Evolutionary conservation across 2,329 filamentous ascomycete genomes (phyloP).

Genomic region (Fonsecaea multimorphosa): DNA sequence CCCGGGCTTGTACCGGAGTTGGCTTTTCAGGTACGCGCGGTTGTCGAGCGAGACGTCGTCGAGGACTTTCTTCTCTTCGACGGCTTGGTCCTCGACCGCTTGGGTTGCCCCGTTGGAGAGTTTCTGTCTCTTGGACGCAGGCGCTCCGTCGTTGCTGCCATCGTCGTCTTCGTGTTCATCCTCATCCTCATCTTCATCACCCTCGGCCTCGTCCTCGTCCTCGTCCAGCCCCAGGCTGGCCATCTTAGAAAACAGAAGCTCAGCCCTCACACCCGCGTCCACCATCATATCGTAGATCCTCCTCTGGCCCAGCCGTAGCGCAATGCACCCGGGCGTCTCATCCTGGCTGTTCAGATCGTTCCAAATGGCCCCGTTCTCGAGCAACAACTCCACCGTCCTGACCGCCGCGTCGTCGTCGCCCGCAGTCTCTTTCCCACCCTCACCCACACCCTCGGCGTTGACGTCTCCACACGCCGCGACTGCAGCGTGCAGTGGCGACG

Average conservation of each 20-base stretch:
- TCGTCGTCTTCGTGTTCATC: neutral
- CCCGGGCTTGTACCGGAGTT: constrained; percentile 15
- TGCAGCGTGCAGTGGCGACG: constrained; percentile 16
- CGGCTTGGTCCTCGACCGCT: neutral
- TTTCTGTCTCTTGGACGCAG: constrained; percentile 8
- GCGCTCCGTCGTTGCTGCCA: neutral
- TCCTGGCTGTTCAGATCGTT: constrained; percentile 16
- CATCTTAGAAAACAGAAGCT: constrained; percentile 18
- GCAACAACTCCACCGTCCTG: constrained; percentile 11
- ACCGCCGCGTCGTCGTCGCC: constrained; percentile 2
- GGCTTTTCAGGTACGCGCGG: constrained; percentile 12
- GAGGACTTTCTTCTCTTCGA: constrained; percentile 11
- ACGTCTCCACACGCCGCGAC: constrained; percentile 5
- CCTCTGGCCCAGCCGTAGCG: constrained; percentile 6
- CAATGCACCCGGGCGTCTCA: constrained; percentile 17
- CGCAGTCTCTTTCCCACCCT: constrained; percentile 12
- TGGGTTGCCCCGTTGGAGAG: constrained; percentile 2
- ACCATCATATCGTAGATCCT: constrained; percentile 23
- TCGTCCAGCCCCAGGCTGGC: constrained; percentile 12
- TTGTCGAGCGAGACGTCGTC: constrained; percentile 19
- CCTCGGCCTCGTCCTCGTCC: neutral
- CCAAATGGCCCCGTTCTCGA: constrained; percentile 19
- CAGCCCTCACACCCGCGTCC: constrained; percentile 13
- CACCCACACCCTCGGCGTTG: too few relatives aligned
- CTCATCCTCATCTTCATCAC: neutral